Evolutionary conservation across 2,329 filamentous ascomycete species (phyloP).

Genomic region (Trichothecium roseum): DNA sequence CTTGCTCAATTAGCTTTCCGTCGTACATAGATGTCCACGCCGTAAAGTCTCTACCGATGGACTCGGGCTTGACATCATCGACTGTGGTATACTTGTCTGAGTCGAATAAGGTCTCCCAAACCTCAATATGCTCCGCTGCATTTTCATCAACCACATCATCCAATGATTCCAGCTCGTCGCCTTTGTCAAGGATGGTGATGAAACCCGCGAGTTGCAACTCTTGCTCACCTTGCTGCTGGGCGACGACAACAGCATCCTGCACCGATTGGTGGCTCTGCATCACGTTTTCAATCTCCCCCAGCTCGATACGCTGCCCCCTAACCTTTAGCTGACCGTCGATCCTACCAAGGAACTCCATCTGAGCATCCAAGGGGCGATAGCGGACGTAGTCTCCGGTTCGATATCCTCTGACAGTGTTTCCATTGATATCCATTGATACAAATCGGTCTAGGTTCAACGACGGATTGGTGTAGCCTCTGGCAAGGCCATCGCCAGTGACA

Average conservation of each 20-base stretch:
- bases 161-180: conserved; percentile 7
- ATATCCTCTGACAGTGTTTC: conserved; percentile 8
- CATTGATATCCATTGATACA: conserved; percentile 6
- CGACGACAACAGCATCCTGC: conserved; percentile 9
- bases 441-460: conserved; percentile 8
- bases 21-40: conserved; percentile 11
- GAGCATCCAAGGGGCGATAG: conserved; percentile 1
- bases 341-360: conserved; percentile 2
- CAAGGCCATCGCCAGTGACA: conserved; percentile 14
- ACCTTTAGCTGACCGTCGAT: conserved; percentile 3
- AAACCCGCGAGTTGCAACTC: conserved; percentile 7
- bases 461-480: conserved; percentile 11
- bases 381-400: conserved; percentile 15
- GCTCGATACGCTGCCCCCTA: background rate
- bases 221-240: conserved; percentile 2
- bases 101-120: conserved; percentile 5
- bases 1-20: conserved; percentile 6
- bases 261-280: conserved; percentile 8
- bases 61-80: background rate
- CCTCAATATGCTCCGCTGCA: background rate
- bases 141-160: background rate
- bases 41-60: conserved; percentile 6
- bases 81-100: conserved; percentile 1
- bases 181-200: background rate
- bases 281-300: conserved; percentile 4